Evolutionary conservation across 305 asterid species (phyloP).

Genomic region (Solanum chacoense): DNA sequence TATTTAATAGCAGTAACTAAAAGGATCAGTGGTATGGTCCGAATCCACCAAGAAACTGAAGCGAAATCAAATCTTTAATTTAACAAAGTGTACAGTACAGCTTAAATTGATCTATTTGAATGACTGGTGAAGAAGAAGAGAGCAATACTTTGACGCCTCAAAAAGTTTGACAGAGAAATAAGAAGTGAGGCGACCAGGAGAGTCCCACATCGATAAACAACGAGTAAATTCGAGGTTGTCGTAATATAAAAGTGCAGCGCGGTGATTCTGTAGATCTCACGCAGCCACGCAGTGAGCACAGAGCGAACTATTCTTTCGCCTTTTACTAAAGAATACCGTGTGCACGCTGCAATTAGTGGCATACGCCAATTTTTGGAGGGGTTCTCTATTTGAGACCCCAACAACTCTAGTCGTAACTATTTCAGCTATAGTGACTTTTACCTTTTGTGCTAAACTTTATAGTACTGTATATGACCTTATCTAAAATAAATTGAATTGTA

Average conservation of each 20-base stretch:
- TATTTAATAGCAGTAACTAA: too few relatives aligned
- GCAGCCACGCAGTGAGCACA: constrained; percentile 35
- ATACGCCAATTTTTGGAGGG: too few relatives aligned
- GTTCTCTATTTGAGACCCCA: not conserved
- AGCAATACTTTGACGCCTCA: not conserved
- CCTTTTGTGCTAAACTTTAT: not conserved
- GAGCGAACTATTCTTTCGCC: constrained; percentile 72
- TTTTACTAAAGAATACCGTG: constrained; percentile 74
- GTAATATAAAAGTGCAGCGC: not conserved
- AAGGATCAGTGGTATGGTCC: not conserved
- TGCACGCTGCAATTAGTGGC: not conserved
- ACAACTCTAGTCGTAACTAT: not conserved
- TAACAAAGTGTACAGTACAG: not conserved
- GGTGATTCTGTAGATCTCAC: rapidly evolving
- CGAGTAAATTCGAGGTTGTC: not conserved
- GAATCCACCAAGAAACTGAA: not conserved
- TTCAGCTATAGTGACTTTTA: not conserved
- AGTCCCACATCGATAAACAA: not conserved
- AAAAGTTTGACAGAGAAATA: not conserved
- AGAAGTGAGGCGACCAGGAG: not conserved
- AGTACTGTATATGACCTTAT: too few relatives aligned
- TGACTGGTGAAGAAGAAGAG: not conserved
- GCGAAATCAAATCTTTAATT: not conserved
- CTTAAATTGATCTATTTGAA: not conserved
- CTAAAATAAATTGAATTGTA: too few relatives aligned